Base-by-base conservation (phyloP, 2,329 filamentous ascomycete genomes). In the Pezicula carpinea region DNA sequence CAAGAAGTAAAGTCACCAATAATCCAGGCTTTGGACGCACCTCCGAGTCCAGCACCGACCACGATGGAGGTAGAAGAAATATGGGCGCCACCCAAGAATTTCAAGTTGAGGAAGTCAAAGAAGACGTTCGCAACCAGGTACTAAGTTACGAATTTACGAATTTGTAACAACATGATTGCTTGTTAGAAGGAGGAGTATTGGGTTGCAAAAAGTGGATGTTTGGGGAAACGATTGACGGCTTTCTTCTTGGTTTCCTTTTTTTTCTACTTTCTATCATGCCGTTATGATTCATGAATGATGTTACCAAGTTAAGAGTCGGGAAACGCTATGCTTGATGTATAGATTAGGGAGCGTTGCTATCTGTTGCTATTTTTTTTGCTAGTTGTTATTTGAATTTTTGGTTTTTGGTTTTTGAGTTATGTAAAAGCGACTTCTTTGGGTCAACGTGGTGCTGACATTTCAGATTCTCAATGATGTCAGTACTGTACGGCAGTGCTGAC, bases 101-200 rank as follows among this genome's bases (percentile, higher is more conserved):
- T 53, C 13, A 47, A 50, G 21, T 46, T 51, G n/a, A 46, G 47
- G 33, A 53, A 51, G 47, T 47, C 48, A 7, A 53, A 53, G 47
- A 53, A 51, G 44, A 44, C 34, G 4, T 53, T 53, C 21, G 33
- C 46, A 8, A 53, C 48, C 6, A 43, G 46, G n/a, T 53, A 48
- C 26, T 53, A 21, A 39, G 4, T 34, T 43, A 41, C 19, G 39
- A 41, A 41, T 40, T 40, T 40, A 40, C 18, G 21, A 41, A 38
- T 18, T 19, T 39, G 36, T 39, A 18, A 39, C 36, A 19, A 39
- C 14, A 18, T 39, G 36, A 32, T 32, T 32, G 14, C 8, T 8
- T 8, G 29, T n/a, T 8, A 32, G 29, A 32, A 32, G 14, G 29
- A 32, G 29, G 29, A 32, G 29, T 32, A 32, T 14, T 8, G 29